phyloP scores from a whole-genome alignment of 2,329 filamentous ascomycete genomes.

The Ramularia collo-cygni region DNA sequence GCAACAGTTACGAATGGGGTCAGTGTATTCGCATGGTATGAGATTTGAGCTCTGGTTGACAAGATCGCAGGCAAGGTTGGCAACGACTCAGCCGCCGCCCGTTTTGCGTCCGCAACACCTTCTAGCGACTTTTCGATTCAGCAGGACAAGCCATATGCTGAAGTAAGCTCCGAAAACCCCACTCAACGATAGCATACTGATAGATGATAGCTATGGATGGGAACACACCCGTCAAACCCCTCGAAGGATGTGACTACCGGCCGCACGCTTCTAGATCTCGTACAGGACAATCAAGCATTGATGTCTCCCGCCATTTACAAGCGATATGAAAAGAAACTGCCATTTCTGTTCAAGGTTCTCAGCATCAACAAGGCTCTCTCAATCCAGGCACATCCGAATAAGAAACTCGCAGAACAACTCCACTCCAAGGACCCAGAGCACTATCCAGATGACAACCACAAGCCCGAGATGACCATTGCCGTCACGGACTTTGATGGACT shows the following conservation, averaged over 20 bases:
- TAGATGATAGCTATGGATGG: slow-evolving; percentile 81
- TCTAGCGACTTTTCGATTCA: slow-evolving; percentile 68
- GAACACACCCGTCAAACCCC: slow-evolving; percentile 90
- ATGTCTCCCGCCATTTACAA: slow-evolving; percentile 66
- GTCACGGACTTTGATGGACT: slow-evolving; percentile 94
- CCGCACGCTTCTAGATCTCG: slow-evolving; percentile 77
- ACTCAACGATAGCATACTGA: slow-evolving; percentile 18
- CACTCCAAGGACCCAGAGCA: slow-evolving; percentile 83
- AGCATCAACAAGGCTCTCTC: slow-evolving; percentile 93
- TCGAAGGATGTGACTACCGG: slow-evolving; percentile 83
- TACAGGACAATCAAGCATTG: slow-evolving; percentile 78
- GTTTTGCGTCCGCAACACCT: slow-evolving; percentile 79
- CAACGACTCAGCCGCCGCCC: slow-evolving; percentile 76
- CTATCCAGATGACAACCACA: slow-evolving; percentile 99
- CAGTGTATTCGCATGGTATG: slow-evolving; percentile 20
- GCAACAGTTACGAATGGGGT: slow-evolving; percentile 99
- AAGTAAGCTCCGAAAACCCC: slow-evolving; percentile 44
- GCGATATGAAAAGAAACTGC: slow-evolving; percentile 74
- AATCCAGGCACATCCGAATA: slow-evolving; percentile 74
- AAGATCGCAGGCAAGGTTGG: slow-evolving; percentile 67
- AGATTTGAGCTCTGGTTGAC: slow-evolving; percentile 1
- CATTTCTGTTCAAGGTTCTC: slow-evolving; percentile 96
- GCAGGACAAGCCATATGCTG: slow-evolving; percentile 85
- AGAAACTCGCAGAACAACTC: slow-evolving; percentile 78
- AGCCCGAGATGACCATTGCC: slow-evolving; percentile 98